Evolutionary conservation across 1,284 basidiomycete genomes (phyloP).

Genomic region (Neonothopanus nambi): DNA sequence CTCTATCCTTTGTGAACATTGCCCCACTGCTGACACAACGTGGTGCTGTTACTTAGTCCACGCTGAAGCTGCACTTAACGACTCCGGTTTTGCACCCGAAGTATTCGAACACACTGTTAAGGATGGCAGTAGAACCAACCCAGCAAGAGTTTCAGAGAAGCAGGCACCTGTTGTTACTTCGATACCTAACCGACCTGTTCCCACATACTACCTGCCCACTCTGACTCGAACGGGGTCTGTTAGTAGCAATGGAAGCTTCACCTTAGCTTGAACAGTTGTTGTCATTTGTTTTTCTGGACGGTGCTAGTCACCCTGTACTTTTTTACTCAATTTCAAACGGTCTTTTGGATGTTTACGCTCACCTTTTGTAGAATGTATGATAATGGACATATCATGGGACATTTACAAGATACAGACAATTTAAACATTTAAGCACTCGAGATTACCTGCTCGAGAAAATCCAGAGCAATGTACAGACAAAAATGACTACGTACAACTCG

Average conservation of each 20-base stretch:
- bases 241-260: neutral
- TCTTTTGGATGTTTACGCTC: neutral
- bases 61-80: slow-evolving; percentile 42
- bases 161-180: neutral
- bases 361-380: too few relatives aligned
- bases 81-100: slow-evolving; percentile 45
- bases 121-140: slow-evolving; percentile 22
- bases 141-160: too few relatives aligned
- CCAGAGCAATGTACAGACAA: too few relatives aligned
- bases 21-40: too few relatives aligned
- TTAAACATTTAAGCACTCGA: too few relatives aligned
- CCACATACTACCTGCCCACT: slow-evolving; percentile 8
- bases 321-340: neutral
- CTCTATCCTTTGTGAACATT: too few relatives aligned
- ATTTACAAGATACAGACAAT: too few relatives aligned
- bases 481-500: too few relatives aligned
- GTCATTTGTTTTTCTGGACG: neutral
- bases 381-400: too few relatives aligned
- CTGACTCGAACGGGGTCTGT: neutral
- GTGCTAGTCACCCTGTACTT: slow-evolving; percentile 1
- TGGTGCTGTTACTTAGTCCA: too few relatives aligned
- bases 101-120: slow-evolving; percentile 40
- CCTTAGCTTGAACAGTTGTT: neutral
- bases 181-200: neutral
- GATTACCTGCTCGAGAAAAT: too few relatives aligned